These are phyloP conservation scores for Cornus controversa DNA, from an alignment of 148 eudicot genomes.

Conservation along the genomic window DNA sequence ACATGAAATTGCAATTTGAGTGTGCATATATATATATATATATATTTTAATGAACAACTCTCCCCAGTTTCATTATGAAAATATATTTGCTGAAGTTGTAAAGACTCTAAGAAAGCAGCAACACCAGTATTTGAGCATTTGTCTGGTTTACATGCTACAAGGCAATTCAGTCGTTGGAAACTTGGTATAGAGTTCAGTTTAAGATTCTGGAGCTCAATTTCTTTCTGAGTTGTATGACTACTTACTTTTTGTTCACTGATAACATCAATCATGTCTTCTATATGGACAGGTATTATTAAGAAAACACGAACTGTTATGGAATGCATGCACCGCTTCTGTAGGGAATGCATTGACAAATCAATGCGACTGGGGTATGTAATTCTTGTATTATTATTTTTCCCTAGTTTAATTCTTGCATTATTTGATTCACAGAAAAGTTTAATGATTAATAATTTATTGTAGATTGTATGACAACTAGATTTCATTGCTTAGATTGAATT, in stretches of 20 bases:
- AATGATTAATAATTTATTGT: not conserved
- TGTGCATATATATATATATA: too few species aligned
- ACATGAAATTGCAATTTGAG: not conserved
- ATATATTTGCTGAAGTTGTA: not conserved
- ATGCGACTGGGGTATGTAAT: conserved; percentile 89
- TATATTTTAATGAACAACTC: too few species aligned
- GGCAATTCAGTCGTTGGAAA: too few species aligned
- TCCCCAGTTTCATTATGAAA: not conserved
- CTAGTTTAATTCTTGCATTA: conserved; percentile 9
- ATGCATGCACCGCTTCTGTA: conserved; percentile 96
- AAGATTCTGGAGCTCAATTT: conserved; percentile 12
- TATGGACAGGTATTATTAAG: conserved; percentile 74
- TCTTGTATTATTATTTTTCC: conserved; percentile 10
- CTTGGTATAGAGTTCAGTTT: not conserved
- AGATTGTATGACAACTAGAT: not conserved
- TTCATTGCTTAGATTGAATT: not conserved
- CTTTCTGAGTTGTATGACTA: not conserved
- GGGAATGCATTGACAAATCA: conserved; percentile 98
- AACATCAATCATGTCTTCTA: not conserved
- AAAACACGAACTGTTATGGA: conserved; percentile 98
- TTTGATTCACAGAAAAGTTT: conserved; percentile 4
- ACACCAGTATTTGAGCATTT: not conserved
- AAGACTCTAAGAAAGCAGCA: not conserved
- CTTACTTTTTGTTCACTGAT: not conserved
- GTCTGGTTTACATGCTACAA: not conserved